Evolutionary conservation across 2,329 filamentous ascomycete species (phyloP), one percentile per base, ranked within the genome.

Genomic region (Aspergillus felis): DNA sequence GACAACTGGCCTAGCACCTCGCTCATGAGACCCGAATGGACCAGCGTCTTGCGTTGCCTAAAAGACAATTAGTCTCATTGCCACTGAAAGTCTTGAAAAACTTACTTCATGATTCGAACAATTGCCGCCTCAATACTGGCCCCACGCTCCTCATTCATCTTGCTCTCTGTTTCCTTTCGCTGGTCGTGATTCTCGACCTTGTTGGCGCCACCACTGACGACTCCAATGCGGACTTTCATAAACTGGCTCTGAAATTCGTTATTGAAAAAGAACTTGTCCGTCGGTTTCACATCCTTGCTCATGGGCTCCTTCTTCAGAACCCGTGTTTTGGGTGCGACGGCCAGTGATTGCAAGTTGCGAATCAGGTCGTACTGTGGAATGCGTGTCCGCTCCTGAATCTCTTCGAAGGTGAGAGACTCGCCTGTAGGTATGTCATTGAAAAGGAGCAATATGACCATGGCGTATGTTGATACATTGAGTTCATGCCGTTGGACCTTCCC

Each of bases 381-480:
- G 63, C 88, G 90, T 1, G 92, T 96, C 64, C 83, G 82, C 5
- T 85, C 87, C 70, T 94, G 89, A 28, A 97, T 94, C 61, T 96
- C 90, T 55, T 94, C 89, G 57, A 82, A 86, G 0, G 80, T 84
- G 7, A 87, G 69, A 22, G 73, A 78, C 54, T 80, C 72, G 29
- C 77, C 79, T 0, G 76, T 65, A 2, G 78, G 73, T 0, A 95
- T 68, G 41, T 93, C 86, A 68, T 97, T 97, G 81, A 97, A 99
- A 0, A 97, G 84, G 48, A 96, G 74, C 22, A 99, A 76, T 25
- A 97, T 87, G 22, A 97, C 79, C 90, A 97, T 96, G 66, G 87
- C 91, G 71, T 94, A 94, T 0, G 94, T 97, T 1, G 92, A 89
- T 22, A 96, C 92, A 60, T 92, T 96, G 55, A 99, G 80, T 67